Conservation (phyloP, 2,329 filamentous ascomycete species). For the Xylariales sp. region DNA sequence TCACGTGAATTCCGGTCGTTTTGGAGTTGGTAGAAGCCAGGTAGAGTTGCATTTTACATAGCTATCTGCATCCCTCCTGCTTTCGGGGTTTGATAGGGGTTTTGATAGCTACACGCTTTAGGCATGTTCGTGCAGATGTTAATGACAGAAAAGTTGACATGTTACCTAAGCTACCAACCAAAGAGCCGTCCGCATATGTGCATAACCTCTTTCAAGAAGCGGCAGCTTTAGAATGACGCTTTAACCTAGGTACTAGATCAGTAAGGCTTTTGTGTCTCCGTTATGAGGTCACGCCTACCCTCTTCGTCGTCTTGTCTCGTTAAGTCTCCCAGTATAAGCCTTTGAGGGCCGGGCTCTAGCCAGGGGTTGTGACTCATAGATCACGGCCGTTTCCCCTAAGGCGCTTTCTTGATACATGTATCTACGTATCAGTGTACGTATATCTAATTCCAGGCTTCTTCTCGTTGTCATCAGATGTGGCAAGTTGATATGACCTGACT, state of each 20-base stretch:
- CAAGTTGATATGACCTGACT: constrained; percentile 19
- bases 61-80: not conserved
- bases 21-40: not conserved
- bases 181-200: not conserved
- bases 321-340: constrained; percentile 1
- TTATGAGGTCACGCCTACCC: constrained; percentile 1
- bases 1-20: not conserved
- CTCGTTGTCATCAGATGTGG: constrained; percentile 14
- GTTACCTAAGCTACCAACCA: not conserved
- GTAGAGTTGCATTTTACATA: constrained; percentile 10
- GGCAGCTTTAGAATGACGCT: not conserved
- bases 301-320: not conserved
- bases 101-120: not conserved
- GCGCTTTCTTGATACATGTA: not conserved
- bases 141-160: not conserved
- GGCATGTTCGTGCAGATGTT: not conserved
- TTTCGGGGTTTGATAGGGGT: not conserved
- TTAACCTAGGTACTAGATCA: too few relatives aligned
- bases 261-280: not conserved
- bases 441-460: constrained; percentile 3
- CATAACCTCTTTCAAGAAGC: not conserved
- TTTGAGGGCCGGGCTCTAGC: constrained; percentile 2
- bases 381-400: not conserved
- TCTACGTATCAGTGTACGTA: not conserved
- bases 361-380: constrained; percentile 19